A percentile compares a stretch with the other conserved stretches of the same genome.
These are phyloP conservation scores for Glaciozyma martinii DNA, from an alignment of 768 basidiomycete genomes.

Conservation along the genomic window DNA sequence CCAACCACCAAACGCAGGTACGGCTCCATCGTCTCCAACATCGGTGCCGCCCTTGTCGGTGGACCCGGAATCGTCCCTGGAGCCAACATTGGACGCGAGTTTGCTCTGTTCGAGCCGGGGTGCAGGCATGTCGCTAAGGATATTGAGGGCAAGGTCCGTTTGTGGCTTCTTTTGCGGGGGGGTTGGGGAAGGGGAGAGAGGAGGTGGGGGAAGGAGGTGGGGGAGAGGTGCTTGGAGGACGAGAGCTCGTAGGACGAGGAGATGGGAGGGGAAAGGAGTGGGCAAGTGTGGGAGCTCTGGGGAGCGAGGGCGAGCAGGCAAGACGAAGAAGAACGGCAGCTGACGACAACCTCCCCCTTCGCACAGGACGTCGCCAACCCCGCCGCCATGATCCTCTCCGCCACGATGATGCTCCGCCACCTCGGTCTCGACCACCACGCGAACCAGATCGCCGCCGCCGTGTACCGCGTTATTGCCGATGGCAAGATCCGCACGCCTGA, in stretches of 20 bases:
- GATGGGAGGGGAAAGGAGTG: too few species aligned
- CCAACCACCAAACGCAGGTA: conserved; percentile 53
- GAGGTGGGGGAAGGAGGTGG: too few species aligned
- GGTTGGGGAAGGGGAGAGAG: too few species aligned
- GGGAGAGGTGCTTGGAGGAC: too few species aligned
- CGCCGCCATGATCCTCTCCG: conserved; percentile 42
- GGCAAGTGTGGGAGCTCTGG: too few species aligned
- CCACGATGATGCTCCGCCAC: conserved; percentile 43
- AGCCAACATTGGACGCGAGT: conserved; percentile 94
- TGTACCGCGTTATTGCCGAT: conserved; percentile 62
- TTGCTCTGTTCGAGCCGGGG: conserved; percentile 96
- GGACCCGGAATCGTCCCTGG: conserved; percentile 97
- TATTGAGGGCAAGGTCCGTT: conserved; percentile 33
- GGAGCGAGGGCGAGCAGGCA: too few species aligned
- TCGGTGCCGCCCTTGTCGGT: conserved; percentile 95
- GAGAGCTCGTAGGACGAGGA: too few species aligned
- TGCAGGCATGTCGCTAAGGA: conserved; percentile 54
- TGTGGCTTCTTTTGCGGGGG: too few species aligned
- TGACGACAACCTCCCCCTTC: too few species aligned
- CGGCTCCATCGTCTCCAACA: conserved; percentile 95
- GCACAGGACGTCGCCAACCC: conserved; percentile 43
- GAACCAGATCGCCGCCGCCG: conserved; percentile 70
- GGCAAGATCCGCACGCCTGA: conserved; percentile 86
- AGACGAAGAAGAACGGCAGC: too few species aligned
- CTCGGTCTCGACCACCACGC: conserved; percentile 72